Conservation (phyloP, 2,329 filamentous ascomycete species). For the Stemphylium lycopersici region DNA sequence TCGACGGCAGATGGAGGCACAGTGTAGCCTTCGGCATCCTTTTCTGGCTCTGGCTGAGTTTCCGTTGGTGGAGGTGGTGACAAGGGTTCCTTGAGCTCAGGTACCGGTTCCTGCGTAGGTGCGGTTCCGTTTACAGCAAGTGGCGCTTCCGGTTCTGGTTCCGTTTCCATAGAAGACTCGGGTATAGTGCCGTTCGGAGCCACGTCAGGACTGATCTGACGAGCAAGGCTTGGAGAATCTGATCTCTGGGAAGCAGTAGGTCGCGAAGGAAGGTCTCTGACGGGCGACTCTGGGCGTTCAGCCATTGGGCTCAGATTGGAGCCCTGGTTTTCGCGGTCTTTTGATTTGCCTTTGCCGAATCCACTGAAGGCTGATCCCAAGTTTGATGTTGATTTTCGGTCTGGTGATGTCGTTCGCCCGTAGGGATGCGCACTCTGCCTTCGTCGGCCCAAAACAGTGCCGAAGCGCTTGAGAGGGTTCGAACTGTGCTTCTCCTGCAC, state of each 20-base stretch:
- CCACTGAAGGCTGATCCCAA: constrained; percentile 64
- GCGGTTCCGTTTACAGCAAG: constrained; percentile 39
- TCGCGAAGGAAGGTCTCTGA: constrained; percentile 37
- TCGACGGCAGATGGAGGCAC: constrained; percentile 69
- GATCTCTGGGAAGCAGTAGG: constrained; percentile 40
- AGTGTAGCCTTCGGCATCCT: constrained; percentile 77
- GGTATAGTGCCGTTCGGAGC: constrained; percentile 41
- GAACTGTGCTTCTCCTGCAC: constrained; percentile 47
- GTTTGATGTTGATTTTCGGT: constrained; percentile 60
- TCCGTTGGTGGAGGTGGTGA: constrained; percentile 35
- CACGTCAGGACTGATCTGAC: constrained; percentile 32
- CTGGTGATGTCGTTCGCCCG: constrained; percentile 51
- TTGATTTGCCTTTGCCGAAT: constrained; percentile 69
- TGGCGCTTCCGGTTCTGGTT: constrained; percentile 25
- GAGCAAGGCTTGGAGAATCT: constrained; percentile 41
- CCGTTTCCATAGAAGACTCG: constrained; percentile 26
- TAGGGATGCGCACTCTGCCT: constrained; percentile 50
- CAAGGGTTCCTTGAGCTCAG: constrained; percentile 46
- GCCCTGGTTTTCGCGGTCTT: constrained; percentile 61
- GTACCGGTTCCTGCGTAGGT: constrained; percentile 37
- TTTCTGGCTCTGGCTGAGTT: constrained; percentile 50
- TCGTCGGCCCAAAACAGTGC: constrained; percentile 49
- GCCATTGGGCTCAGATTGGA: constrained; percentile 41
- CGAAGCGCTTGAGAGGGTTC: constrained; percentile 49
- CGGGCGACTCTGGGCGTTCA: constrained; percentile 43